Evolutionary conservation across 2,329 filamentous ascomycete species (phyloP).

Genomic region (Calonectria hawksworthii): DNA sequence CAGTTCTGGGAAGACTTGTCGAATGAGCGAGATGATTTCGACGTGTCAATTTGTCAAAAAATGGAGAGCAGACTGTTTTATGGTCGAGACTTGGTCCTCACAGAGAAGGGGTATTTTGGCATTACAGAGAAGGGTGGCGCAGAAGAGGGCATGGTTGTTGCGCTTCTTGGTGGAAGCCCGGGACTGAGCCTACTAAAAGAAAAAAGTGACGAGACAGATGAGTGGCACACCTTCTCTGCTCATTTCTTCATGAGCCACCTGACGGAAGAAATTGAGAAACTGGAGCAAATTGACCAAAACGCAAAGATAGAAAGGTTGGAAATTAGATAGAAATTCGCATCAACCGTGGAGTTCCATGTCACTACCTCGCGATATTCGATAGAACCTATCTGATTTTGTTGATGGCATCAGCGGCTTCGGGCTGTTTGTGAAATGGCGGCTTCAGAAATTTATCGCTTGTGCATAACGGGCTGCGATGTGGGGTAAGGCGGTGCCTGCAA

Average conservation of each 20-base stretch:
- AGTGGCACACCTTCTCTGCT: neutral
- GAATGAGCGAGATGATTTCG: neutral
- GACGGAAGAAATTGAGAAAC: neutral
- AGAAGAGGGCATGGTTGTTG: neutral
- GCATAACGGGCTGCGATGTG: neutral
- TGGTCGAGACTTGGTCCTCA: neutral
- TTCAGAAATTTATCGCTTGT: neutral
- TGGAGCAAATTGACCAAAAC: neutral
- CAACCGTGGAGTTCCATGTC: neutral
- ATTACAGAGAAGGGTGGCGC: neutral
- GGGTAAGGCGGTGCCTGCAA: neutral
- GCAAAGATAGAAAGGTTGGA: neutral
- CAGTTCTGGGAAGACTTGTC: neutral
- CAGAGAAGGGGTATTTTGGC: neutral
- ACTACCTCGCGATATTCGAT: neutral
- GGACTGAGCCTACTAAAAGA: neutral
- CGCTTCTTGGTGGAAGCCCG: neutral
- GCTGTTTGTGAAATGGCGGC: neutral
- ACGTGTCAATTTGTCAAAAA: neutral
- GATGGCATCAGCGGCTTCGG: neutral
- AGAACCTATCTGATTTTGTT: neutral
- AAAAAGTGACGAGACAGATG: neutral
- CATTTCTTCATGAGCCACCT: conserved; percentile 2
- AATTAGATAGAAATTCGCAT: neutral
- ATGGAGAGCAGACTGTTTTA: neutral